Conservation (phyloP, 306 rosid genomes). For the Dryas drummondii region DNA sequence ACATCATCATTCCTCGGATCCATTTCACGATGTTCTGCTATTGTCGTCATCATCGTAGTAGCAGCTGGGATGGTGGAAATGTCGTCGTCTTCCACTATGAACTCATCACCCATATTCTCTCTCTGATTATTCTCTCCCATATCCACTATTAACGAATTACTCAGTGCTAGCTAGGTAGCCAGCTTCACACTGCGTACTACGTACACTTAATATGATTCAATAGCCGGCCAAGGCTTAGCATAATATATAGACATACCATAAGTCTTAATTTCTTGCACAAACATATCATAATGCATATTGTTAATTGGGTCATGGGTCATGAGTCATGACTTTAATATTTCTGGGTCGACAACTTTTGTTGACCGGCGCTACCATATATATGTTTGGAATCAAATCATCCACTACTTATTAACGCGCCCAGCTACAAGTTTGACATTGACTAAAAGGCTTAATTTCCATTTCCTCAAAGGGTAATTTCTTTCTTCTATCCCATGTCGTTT, state of each 20-base stretch:
- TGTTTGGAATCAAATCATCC: background rate
- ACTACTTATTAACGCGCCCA: background rate
- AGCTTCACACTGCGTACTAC: no score
- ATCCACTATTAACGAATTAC: background rate
- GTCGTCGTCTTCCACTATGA: background rate
- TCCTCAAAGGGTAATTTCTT: background rate
- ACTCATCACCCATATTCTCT: background rate
- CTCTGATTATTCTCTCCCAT: background rate
- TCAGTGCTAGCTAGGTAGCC: no score
- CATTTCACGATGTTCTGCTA: background rate
- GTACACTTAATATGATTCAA: no score
- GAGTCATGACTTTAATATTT: background rate
- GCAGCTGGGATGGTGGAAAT: background rate
- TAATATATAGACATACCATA: no score
- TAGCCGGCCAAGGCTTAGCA: no score
- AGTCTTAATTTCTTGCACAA: background rate
- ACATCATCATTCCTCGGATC: background rate
- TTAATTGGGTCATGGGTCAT: no score
- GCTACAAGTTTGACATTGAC: no score
- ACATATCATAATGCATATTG: no score
- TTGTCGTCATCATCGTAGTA: no score
- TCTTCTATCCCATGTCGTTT: background rate
- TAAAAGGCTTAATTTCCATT: background rate
- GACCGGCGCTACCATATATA: background rate
- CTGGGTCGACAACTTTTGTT: slow-evolving; percentile 1